phyloP scores from a whole-genome alignment of 1,284 basidiomycete genomes.

The Cutaneotrichosporon sp. region DNA sequence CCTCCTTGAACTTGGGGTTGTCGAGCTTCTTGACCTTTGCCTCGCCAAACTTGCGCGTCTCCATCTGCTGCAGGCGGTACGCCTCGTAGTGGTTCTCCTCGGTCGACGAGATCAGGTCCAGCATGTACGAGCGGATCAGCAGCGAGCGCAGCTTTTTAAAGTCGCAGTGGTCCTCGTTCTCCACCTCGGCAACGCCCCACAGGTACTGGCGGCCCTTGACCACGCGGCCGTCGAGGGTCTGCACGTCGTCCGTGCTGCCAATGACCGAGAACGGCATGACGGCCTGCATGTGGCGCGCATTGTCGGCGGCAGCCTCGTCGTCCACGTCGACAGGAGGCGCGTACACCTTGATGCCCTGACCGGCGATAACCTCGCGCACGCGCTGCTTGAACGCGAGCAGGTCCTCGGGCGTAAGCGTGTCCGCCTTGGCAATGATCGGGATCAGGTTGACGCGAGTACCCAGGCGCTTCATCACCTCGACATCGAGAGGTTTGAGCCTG shows the following conservation, averaged over 20 bases:
- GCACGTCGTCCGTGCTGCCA: constrained; percentile 90
- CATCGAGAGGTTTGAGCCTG: constrained; percentile 93
- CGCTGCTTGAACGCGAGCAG: constrained; percentile 87
- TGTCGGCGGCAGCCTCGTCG: constrained; percentile 81
- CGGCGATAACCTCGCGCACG: constrained; percentile 81
- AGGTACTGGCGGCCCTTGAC: constrained; percentile 98
- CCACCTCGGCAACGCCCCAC: constrained; percentile 99
- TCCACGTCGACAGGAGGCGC: constrained; percentile 87
- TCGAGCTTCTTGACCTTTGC: constrained; percentile 98
- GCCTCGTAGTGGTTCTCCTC: constrained; percentile 97
- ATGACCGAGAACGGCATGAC: constrained; percentile 99
- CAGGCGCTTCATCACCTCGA: constrained; percentile 98
- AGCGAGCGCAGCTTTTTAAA: constrained; percentile 96
- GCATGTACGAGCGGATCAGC: constrained; percentile 96
- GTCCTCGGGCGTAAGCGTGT: constrained; percentile 92
- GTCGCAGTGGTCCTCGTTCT: constrained; percentile 66
- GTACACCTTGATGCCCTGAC: constrained; percentile 93
- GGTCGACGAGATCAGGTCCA: constrained; percentile 91
- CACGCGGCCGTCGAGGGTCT: constrained; percentile 79
- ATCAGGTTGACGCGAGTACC: constrained; percentile 95
- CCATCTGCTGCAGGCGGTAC: constrained; percentile 98
- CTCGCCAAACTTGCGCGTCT: constrained; percentile 98
- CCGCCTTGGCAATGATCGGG: constrained; percentile 95
- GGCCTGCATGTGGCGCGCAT: constrained; percentile 73
- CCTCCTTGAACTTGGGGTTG: constrained; percentile 99